Evolutionary conservation across 495 filamentous ascomycete genomes (phyloP).

Genomic region (Penicillium cataractarum): DNA sequence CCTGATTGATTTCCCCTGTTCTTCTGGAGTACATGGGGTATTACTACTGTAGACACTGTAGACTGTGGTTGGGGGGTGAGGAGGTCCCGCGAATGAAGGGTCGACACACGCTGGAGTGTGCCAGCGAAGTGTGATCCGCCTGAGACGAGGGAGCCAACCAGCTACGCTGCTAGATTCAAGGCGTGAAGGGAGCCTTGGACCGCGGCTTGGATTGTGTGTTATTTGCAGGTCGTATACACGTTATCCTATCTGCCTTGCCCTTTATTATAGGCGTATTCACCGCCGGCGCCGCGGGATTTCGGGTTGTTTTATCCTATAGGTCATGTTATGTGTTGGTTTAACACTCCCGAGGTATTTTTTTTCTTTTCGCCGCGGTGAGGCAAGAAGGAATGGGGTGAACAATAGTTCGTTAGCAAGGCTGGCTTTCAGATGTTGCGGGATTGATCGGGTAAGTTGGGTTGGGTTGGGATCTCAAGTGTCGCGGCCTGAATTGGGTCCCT

Average conservation of each 20-base stretch:
- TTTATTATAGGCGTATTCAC: not conserved
- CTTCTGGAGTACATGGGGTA: no score
- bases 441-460: not conserved
- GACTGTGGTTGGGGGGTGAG: no score
- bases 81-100: constrained; percentile 9
- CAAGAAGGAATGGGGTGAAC: not conserved
- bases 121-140: no score
- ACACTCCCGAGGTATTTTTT: not conserved
- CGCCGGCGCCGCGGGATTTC: not conserved
- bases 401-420: no score
- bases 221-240: not conserved
- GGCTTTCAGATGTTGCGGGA: not conserved
- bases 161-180: not conserved
- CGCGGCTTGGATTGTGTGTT: not conserved
- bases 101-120: no score
- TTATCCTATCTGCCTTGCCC: not conserved
- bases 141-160: not conserved
- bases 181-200: not conserved
- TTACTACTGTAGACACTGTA: no score
- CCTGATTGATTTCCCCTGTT: no score
- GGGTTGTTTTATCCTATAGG: not conserved
- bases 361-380: not conserved
- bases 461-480: not conserved
- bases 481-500: not conserved
- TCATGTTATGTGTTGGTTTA: not conserved